Evolutionary conservation across 805 yeast genomes (phyloP), one percentile per base, ranked within the genome.

Genomic region (Deakozyma indianensis): DNA sequence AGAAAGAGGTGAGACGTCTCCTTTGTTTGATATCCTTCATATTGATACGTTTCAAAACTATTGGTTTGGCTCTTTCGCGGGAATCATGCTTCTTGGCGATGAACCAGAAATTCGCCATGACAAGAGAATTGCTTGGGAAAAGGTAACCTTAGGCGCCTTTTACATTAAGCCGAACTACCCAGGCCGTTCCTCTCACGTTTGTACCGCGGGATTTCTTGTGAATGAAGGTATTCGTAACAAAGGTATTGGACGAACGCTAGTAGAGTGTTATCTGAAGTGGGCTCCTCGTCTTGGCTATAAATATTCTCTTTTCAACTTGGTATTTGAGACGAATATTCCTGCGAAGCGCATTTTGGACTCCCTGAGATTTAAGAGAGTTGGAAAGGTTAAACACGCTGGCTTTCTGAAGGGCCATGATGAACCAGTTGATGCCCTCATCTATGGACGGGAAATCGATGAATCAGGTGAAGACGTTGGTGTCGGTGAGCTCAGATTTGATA

Each of bases 171-270:
- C 96, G 2, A 83, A 85, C 55, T 90, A 80, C 58, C 95, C 96
- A 0, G 97, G 97, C 1, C 68, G 97, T 41, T 81, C 92, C 18
- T 78, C 94, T 0, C 96, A 90, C 58, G 80, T 92, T n/a, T 87
- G 94, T 54, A 83, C 94, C 0, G 94, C 85, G 1, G 80, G 81
- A 20, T 83, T 90, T 54, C 65, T 90, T 28, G 97, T 90, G 2
- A 87, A 90, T 61, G 92, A 94, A 3, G 95, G 95, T 51, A 85
- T 85, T 53, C 68, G 98, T 55, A 87, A 90, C 22, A 84, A 83
- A 59, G 95, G 96, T 3, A 84, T 92, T 23, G 98, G 97, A 3
- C 69, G 80, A 46, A 82, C 92, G 0, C 61, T 92, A 50, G 79
- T 83, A 16, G 94, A 86, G 55, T 81, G 94, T 54, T 85, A 77